Evolutionary conservation across 2,329 filamentous ascomycete genomes (phyloP).

Genomic region (Pseudogymnoascus sp.): DNA sequence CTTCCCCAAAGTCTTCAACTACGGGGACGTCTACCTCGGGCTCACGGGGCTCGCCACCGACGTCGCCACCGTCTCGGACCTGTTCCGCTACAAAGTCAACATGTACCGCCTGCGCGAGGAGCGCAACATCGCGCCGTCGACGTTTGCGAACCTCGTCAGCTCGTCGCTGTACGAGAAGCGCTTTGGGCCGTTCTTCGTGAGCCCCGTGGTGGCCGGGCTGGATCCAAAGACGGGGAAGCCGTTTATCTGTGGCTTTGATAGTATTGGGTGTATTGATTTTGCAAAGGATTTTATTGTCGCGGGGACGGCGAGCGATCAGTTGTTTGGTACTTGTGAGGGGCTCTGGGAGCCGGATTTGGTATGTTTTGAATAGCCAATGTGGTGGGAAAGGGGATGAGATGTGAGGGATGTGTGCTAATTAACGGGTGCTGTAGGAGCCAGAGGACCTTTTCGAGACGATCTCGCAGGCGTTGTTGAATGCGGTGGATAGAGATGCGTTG

Average conservation of each 20-base stretch:
- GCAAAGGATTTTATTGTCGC: conserved; percentile 99
- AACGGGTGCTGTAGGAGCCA: conserved; percentile 49
- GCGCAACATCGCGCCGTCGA: conserved; percentile 87
- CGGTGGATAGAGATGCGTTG: conserved; percentile 90
- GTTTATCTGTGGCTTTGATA: conserved; percentile 98
- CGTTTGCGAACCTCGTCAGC: conserved; percentile 92
- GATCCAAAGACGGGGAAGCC: conserved; percentile 90
- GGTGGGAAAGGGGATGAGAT: neutral
- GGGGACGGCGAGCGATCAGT: conserved; percentile 90
- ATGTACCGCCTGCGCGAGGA: conserved; percentile 99
- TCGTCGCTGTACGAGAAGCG: conserved; percentile 87
- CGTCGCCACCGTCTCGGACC: conserved; percentile 85
- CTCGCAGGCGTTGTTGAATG: conserved; percentile 90
- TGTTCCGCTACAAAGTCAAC: conserved; percentile 99
- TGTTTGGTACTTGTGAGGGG: conserved; percentile 97
- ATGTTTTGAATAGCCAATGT: conserved; percentile 26
- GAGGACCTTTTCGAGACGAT: conserved; percentile 98
- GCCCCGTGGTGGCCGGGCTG: conserved; percentile 87
- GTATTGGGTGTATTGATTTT: conserved; percentile 98
- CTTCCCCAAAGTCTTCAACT: conserved; percentile 99
- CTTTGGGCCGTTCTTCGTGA: conserved; percentile 95
- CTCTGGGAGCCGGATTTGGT: conserved; percentile 97
- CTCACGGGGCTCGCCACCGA: conserved; percentile 95
- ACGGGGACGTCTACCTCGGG: conserved; percentile 90
- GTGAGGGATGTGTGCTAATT: conserved; percentile 5